Evolutionary conservation across 2,329 filamentous ascomycete genomes (phyloP).

Genomic region (Hymenotorrendiella dingleyae): DNA sequence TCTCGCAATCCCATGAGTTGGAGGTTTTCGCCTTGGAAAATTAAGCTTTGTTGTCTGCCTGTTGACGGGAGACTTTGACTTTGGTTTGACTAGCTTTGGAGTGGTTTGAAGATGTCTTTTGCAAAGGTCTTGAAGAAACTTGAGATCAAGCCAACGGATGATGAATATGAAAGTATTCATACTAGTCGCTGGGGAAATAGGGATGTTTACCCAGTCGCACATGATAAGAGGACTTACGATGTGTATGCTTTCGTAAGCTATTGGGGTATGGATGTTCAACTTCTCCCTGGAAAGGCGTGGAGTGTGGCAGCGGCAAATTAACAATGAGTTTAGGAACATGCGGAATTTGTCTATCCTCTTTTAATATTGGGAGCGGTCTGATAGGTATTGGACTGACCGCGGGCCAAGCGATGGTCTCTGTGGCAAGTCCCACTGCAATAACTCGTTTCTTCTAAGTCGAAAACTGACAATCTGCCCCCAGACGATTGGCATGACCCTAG

Average conservation of each 20-base stretch:
- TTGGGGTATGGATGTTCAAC: constrained; percentile 3
- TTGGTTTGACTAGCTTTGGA: too few species aligned
- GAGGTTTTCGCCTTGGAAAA: too few species aligned
- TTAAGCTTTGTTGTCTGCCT: too few species aligned
- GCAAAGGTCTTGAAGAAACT: constrained; percentile 2
- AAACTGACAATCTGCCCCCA: background rate
- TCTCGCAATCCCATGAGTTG: too few species aligned
- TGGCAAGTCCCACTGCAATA: constrained; percentile 5
- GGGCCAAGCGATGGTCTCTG: constrained; percentile 18
- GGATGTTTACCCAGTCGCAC: constrained; percentile 18
- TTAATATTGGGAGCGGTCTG: constrained; percentile 19
- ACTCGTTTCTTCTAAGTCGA: constrained; percentile 2
- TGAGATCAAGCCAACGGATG: constrained; percentile 10
- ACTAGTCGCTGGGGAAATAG: constrained; percentile 20
- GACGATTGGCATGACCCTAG: background rate
- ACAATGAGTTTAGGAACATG: constrained; percentile 5
- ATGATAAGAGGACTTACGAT: constrained; percentile 13
- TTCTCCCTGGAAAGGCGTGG: background rate
- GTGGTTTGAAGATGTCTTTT: constrained; percentile 4
- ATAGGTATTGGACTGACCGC: constrained; percentile 20
- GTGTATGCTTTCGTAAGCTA: constrained; percentile 16
- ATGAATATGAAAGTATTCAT: constrained; percentile 8
- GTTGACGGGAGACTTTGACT: too few species aligned
- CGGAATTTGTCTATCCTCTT: constrained; percentile 8
- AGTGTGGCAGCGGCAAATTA: too few species aligned